Percentiles rank a stretch among this genome's conserved stretches.
These are phyloP conservation scores for Mangifera indica DNA, from an alignment of 345 rosid genomes.

Conservation along the genomic window DNA sequence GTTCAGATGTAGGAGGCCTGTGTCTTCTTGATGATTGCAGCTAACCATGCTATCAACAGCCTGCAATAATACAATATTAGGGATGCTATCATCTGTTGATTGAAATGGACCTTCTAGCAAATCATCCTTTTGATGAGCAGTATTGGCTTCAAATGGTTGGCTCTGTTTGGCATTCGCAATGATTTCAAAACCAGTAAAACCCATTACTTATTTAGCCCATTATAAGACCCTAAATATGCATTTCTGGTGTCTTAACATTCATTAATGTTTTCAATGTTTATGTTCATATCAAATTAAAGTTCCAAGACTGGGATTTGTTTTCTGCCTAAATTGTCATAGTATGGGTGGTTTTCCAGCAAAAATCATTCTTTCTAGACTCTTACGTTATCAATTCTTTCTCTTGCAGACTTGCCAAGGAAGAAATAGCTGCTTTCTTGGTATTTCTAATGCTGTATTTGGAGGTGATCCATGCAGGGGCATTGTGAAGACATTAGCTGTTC, in stretches of 20 bases:
- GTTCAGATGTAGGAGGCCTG: not conserved
- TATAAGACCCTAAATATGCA: not conserved
- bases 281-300: not conserved
- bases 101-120: not conserved
- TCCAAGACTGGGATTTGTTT: not conserved
- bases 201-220: constrained; percentile 4
- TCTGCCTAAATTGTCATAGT: not conserved
- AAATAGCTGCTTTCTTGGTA: constrained; percentile 51
- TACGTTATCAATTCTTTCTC: not conserved
- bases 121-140: not conserved
- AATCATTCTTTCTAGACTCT: not conserved
- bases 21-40: constrained; percentile 1
- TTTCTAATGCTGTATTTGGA: constrained; percentile 66
- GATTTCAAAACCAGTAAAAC: not conserved
- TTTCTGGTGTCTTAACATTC: not conserved
- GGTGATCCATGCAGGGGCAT: constrained; percentile 72
- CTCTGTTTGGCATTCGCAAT: not conserved
- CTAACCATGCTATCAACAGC: not conserved
- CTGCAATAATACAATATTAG: not conserved
- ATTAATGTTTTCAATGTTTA: not conserved
- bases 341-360: not conserved
- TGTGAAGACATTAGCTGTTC: constrained; percentile 70
- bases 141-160: not conserved
- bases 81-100: constrained; percentile 2
- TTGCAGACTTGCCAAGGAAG: constrained; percentile 76